phyloP scores from a whole-genome alignment of 2,329 filamentous ascomycete species.

The Ophiostoma novo-ulmi region DNA sequence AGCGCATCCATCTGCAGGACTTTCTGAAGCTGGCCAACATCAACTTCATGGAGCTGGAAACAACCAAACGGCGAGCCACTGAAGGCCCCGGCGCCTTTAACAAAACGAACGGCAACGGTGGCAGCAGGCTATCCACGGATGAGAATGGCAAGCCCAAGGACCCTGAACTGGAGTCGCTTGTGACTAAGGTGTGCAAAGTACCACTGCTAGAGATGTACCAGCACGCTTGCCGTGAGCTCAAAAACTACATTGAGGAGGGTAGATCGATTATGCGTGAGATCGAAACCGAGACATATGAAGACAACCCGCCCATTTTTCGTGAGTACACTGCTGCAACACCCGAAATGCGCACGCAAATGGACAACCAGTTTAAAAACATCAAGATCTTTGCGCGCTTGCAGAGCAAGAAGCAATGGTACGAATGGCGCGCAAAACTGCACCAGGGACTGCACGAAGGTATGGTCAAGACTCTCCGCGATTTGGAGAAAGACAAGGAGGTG shows the following conservation, averaged over 20 bases:
- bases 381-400: constrained; percentile 85
- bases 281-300: constrained; percentile 78
- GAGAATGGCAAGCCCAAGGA: constrained; percentile 32
- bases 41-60: constrained; percentile 97
- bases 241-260: constrained; percentile 93
- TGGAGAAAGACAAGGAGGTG: constrained; percentile 65
- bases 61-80: constrained; percentile 86
- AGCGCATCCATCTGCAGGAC: constrained; percentile 76
- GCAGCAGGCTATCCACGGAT: constrained; percentile 25
- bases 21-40: constrained; percentile 95
- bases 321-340: constrained; percentile 84
- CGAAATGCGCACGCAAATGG: constrained; percentile 80
- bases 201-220: constrained; percentile 94
- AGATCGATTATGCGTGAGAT: constrained; percentile 85
- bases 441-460: constrained; percentile 76
- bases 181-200: constrained; percentile 83
- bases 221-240: constrained; percentile 89
- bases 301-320: constrained; percentile 85
- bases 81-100: constrained; percentile 53
- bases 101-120: constrained; percentile 30
- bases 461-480: constrained; percentile 66
- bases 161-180: constrained; percentile 60
- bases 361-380: constrained; percentile 95
- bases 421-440: constrained; percentile 89
- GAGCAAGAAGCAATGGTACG: constrained; percentile 97